Evolutionary conservation across 2,329 filamentous ascomycete genomes (phyloP).

Genomic region (Dryadomyces sulphureus): DNA sequence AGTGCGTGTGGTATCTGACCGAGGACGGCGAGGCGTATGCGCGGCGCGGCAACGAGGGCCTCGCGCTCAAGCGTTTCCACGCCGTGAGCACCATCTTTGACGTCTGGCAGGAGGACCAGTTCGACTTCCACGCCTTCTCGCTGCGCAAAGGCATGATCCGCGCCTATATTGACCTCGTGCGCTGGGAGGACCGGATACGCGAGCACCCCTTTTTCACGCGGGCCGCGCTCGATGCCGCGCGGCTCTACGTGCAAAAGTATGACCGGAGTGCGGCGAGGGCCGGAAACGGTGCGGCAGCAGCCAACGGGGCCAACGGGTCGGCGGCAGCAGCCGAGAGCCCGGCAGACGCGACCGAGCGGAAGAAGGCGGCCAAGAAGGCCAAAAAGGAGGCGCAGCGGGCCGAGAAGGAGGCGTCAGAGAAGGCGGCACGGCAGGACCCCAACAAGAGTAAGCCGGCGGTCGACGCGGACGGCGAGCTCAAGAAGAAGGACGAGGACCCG

Average conservation of each 20-base stretch:
- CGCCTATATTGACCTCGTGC: slow-evolving; percentile 89
- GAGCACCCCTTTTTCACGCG: slow-evolving; percentile 88
- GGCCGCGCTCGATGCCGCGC: slow-evolving; percentile 67
- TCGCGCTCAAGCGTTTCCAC: slow-evolving; percentile 87
- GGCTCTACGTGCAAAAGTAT: slow-evolving; percentile 63
- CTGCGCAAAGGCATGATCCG: slow-evolving; percentile 92
- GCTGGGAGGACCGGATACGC: slow-evolving; percentile 84
- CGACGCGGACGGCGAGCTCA: slow-evolving; percentile 41
- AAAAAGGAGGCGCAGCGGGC: slow-evolving; percentile 52
- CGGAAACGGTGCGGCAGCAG: slow-evolving; percentile 37
- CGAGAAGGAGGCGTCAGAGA: slow-evolving; percentile 67
- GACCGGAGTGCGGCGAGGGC: slow-evolving; percentile 47
- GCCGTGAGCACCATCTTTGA: slow-evolving; percentile 87
- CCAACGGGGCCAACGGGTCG: slow-evolving; percentile 35
- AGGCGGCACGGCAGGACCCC: slow-evolving; percentile 65
- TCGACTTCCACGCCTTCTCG: slow-evolving; percentile 97
- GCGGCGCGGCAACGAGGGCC: slow-evolving; percentile 64
- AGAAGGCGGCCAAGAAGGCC: slow-evolving; percentile 82
- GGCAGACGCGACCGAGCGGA: slow-evolving; percentile 51
- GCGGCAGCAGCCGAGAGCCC: slow-evolving; percentile 22
- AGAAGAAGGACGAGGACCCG: slow-evolving; percentile 87
- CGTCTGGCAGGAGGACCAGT: slow-evolving; percentile 95
- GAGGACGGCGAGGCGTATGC: slow-evolving; percentile 87
- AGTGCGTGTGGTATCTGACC: slow-evolving; percentile 92
- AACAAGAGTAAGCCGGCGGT: slow-evolving; percentile 57